A percentile compares a stretch with the other conserved stretches of the same genome.
These are phyloP conservation scores for Ascochyta viciae-villosae DNA, from an alignment of 2,329 filamentous ascomycete genomes.

Conservation along the genomic window DNA sequence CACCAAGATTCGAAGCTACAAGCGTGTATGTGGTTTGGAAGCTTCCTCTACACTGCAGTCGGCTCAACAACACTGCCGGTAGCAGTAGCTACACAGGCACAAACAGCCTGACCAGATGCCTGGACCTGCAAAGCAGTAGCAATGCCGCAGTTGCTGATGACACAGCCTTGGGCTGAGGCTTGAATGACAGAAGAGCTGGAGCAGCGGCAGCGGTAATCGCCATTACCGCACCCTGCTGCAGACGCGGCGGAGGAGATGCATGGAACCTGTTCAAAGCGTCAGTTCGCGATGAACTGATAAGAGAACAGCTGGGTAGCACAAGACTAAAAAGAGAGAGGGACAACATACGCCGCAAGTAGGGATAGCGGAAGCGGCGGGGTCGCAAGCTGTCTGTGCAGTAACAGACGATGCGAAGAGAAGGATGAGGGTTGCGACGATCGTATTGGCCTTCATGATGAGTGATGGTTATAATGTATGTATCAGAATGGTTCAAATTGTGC, in stretches of 20 bases:
- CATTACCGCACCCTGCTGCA: conserved; percentile 12
- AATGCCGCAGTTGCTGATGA: conserved; percentile 22
- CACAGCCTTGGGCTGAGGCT: conserved; percentile 19
- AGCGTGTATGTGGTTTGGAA: background rate
- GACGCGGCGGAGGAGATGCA: conserved; percentile 21
- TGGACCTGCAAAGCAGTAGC: conserved; percentile 22
- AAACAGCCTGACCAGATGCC: conserved; percentile 18
- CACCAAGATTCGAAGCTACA: background rate
- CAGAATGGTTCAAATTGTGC: background rate
- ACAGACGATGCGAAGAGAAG: conserved; percentile 8
- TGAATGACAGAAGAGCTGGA: conserved; percentile 18
- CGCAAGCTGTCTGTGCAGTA: conserved; percentile 23
- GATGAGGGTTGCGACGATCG: conserved; percentile 9
- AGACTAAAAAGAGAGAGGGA: background rate
- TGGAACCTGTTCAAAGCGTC: conserved; percentile 3
- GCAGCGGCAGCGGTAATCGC: conserved; percentile 24
- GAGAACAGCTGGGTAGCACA: background rate
- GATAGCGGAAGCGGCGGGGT: conserved; percentile 16
- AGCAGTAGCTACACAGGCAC: conserved; percentile 18
- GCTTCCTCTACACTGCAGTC: background rate
- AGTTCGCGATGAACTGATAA: background rate
- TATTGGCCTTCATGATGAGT: conserved; percentile 6
- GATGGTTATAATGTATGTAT: background rate
- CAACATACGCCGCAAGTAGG: conserved; percentile 21
- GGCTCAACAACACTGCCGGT: background rate